Percentiles rank a stretch among this genome's conserved stretches.
These are phyloP conservation scores for Cordyceps cicadae DNA, from an alignment of 2,329 filamentous ascomycete species.

Conservation along the genomic window DNA sequence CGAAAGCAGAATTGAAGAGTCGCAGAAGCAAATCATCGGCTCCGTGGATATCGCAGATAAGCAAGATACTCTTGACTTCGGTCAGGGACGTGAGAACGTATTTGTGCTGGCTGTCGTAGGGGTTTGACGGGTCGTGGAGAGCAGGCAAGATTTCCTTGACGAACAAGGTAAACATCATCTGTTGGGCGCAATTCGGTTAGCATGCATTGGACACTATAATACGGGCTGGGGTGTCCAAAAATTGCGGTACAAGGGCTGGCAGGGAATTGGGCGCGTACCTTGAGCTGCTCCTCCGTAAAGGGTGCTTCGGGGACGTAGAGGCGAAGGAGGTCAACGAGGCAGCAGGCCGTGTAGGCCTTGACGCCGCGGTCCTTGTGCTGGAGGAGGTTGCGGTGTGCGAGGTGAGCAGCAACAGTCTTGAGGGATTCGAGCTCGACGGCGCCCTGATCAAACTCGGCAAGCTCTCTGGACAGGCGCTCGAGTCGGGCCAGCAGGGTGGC, in stretches of 20 bases:
- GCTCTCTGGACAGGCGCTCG: conserved; percentile 71
- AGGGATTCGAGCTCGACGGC: conserved; percentile 77
- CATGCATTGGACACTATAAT: not conserved
- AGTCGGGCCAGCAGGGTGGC: conserved; percentile 75
- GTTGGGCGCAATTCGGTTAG: conserved; percentile 15
- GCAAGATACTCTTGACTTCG: conserved; percentile 88
- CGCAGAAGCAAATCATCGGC: conserved; percentile 70
- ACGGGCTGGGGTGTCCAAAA: not conserved
- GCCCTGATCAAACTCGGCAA: conserved; percentile 81
- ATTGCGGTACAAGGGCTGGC: too few species aligned
- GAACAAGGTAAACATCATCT: conserved; percentile 92
- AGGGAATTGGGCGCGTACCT: conserved; percentile 37
- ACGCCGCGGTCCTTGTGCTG: conserved; percentile 91
- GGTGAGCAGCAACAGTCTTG: conserved; percentile 71
- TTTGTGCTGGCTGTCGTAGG: conserved; percentile 89
- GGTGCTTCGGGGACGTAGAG: conserved; percentile 92
- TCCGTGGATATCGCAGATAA: conserved; percentile 80
- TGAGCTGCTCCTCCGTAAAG: conserved; percentile 81
- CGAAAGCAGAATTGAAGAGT: conserved; percentile 84
- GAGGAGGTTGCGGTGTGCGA: conserved; percentile 73
- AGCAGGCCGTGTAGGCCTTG: conserved; percentile 79
- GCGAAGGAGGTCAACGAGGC: conserved; percentile 85
- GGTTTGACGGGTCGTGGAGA: conserved; percentile 75
- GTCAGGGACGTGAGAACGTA: conserved; percentile 83
- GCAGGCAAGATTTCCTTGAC: conserved; percentile 75